Base-by-base conservation (phyloP, 1,139 yeast genomes). In the Hyphopichia burtonii region DNA sequence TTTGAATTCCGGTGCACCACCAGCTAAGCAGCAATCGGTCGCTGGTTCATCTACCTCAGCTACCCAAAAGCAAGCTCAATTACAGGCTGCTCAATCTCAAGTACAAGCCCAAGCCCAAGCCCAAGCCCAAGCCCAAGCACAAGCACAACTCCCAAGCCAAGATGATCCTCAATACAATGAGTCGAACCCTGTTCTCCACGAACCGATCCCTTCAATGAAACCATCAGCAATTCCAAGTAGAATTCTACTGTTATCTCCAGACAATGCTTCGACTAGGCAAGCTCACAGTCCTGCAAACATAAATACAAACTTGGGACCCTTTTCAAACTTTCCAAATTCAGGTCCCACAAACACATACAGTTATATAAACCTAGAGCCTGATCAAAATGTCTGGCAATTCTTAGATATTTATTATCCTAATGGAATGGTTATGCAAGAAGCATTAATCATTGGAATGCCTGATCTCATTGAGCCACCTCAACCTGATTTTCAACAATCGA, bases 361-460 rank as follows among this genome's bases (percentile, higher is more conserved):
- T 28, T 51, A 40, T 19, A 45, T 58, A 19, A 59, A 62, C n/a
- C 59, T 85, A 17, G 83, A 78, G 44, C 89, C 95, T 0, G 94
- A 87, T 55, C 79, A 76, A 42, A 59, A 69, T 28, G 82, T 87
- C 2, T 82, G 82, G 78, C 63, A 68, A 10, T 50, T 86, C 0
- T 52, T 87, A 16, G 90, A 85, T 45, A 66, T 66, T 25, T 74
- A 76, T 53, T 86, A 68, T 54, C 90, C 93, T 0, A 59, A 68
- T 15, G 91, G 91, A 0, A 86, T 86, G 91, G 48, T 62, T 2
- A 78, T 85, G 76, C 64, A 66, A 17, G 90, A 86, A 44, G 87
- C 95, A 0, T 69, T 86, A 17, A 57, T 85, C 2, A 72, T 86
- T 11, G 85, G 78, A 20, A 62, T 68, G 0, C 76, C 78, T 2